Evolutionary conservation across 2,329 filamentous ascomycete genomes (phyloP), one percentile per base, ranked within the genome.

Genomic region (Cryphonectria radicalis): DNA sequence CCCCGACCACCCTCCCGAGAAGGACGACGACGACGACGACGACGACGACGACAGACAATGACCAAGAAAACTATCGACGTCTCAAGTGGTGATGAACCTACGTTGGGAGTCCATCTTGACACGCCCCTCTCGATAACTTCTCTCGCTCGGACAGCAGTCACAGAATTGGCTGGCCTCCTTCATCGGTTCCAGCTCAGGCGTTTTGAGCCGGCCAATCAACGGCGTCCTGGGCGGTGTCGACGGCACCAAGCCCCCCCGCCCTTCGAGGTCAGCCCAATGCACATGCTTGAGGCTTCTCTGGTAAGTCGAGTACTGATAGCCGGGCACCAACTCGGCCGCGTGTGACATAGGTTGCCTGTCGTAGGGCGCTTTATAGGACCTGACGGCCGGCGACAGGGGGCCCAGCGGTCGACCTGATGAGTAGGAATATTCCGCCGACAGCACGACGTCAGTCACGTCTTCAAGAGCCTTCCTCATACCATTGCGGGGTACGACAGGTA

Each of bases 61-160:
- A 22, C 22, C 28, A 28, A 35, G n/a, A 6, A 28, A 6, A 32
- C 25, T 32, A 35, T 63, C 13, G 25, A 59, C 37, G n/a, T 14
- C 32, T 37, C 66, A 63, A 63, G 55, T 40, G 55, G 55, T 67
- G 53, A 32, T 6, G 53, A 46, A 72, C 72, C 50, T 68, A 73
- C 72, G 35, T 68, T 73, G 72, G n/a, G 32, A 55, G 50, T 73
- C 72, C 72, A 73, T 73, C 42, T 72, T 73, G 40, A 46, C 62
- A 40, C 66, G 67, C 3, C 65, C 72, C 19, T 63, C 57, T 40
- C 43, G 60, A n/a, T 72, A 72, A 5, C 8, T 66, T 10, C 37
- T 59, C 46, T 69, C 67, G n/a, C 55, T 59, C 4, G 57, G 43
- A 43, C 70, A 72, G 25, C 72, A 73, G 35, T 69, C 66, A 59